Percentiles rank a stretch among this genome's conserved stretches.
These are phyloP conservation scores for Huntiella moniliformis DNA, from an alignment of 2,329 filamentous ascomycete species.

Conservation along the genomic window DNA sequence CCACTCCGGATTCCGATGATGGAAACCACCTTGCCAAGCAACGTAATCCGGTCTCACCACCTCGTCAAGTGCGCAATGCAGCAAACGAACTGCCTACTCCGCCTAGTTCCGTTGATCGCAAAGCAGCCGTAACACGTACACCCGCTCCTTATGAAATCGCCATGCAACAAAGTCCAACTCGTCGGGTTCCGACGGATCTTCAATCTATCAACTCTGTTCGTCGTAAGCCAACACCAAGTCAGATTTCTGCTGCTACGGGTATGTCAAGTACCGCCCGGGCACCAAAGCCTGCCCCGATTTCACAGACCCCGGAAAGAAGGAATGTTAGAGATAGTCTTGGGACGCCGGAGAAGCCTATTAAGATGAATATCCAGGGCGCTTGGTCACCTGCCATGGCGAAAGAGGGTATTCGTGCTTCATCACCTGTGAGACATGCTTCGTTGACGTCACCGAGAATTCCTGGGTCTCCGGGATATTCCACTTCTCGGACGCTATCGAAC, in stretches of 20 bases:
- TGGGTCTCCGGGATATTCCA: background rate
- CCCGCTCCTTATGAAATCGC: slow-evolving; percentile 1
- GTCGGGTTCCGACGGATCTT: slow-evolving; percentile 2
- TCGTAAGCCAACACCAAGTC: slow-evolving; percentile 25
- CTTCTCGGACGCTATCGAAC: slow-evolving; percentile 4
- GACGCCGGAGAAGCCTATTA: slow-evolving; percentile 5
- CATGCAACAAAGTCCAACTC: slow-evolving; percentile 5
- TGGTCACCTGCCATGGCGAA: slow-evolving; percentile 6
- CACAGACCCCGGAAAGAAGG: background rate
- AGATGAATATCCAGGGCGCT: slow-evolving; percentile 4
- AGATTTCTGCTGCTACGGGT: slow-evolving; percentile 7
- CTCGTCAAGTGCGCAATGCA: too few species aligned
- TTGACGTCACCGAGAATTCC: background rate
- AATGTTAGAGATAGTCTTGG: background rate
- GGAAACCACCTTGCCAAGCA: too few species aligned
- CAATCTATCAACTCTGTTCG: slow-evolving; percentile 21
- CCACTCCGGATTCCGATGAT: too few species aligned
- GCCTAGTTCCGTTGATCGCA: slow-evolving; percentile 9
- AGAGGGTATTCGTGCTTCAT: background rate
- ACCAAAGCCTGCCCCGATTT: background rate
- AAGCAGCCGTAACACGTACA: slow-evolving; percentile 15
- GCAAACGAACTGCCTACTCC: slow-evolving; percentile 7
- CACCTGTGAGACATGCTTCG: background rate
- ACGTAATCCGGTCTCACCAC: too few species aligned
- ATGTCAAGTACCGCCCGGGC: too few species aligned